Evolutionary conservation across 495 filamentous ascomycete species (phyloP).

Genomic region (Trichodelitschia bisporula): DNA sequence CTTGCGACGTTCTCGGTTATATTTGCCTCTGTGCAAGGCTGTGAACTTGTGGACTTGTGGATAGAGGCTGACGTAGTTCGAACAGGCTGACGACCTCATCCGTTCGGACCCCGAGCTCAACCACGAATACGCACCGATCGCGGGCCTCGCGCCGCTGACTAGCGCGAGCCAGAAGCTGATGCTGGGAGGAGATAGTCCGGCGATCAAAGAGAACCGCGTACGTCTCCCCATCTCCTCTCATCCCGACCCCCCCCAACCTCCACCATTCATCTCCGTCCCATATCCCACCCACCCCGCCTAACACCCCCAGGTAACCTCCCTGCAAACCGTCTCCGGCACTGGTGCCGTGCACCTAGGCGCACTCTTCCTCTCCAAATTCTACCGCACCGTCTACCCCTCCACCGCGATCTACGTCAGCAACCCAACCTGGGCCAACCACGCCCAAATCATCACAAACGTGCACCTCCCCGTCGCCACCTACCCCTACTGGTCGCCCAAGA

Average conservation of each 20-base stretch:
- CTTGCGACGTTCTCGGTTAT: conserved; percentile 1
- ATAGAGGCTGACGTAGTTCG: conserved; percentile 3
- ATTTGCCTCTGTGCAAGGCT: conserved; percentile 1
- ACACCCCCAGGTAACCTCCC: conserved; percentile 7
- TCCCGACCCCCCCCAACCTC: not conserved
- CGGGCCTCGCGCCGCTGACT: conserved; percentile 64
- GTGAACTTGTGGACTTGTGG: not conserved
- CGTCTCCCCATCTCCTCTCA: conserved; percentile 7
- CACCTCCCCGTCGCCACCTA: conserved; percentile 52
- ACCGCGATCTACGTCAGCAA: conserved; percentile 69
- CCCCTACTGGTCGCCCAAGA: conserved; percentile 75
- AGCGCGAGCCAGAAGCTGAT: conserved; percentile 74
- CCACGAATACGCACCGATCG: conserved; percentile 96
- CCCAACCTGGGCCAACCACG: conserved; percentile 96
- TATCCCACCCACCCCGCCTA: conserved; percentile 1
- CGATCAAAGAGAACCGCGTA: conserved; percentile 62
- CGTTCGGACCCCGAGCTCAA: conserved; percentile 73
- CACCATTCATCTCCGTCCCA: not conserved
- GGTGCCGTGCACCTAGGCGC: conserved; percentile 76
- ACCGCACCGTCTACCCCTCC: conserved; percentile 25
- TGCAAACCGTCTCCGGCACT: conserved; percentile 65
- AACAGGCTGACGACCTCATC: conserved; percentile 68
- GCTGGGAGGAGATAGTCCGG: conserved; percentile 54
- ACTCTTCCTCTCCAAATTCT: conserved; percentile 64
- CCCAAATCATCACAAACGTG: conserved; percentile 95